Base-by-base conservation (phyloP, 2,329 filamentous ascomycete genomes). In the Coniella lustricola region DNA sequence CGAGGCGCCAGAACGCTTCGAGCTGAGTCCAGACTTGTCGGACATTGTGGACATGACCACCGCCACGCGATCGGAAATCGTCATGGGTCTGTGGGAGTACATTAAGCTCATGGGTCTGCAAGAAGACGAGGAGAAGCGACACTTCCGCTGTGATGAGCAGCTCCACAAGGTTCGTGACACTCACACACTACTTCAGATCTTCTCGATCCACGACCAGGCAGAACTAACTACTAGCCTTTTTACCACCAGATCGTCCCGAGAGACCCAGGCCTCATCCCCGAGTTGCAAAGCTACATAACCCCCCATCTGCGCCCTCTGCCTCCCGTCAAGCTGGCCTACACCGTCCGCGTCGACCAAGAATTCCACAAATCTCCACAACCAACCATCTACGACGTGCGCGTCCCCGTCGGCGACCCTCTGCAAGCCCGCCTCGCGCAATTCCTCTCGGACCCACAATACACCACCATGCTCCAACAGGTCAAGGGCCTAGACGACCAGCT, bases 61-160 rank as follows among this genome's bases (percentile, higher is more conserved):
- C 65, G 91, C 89, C 44, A 91, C 93, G 22, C 84, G 90, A 25
- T 85, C 89, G 34, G 90, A 93, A 54, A 85, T 90, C 7, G 82
- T 95, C 22, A 87, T 94, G 75, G 90, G 87, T 13, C 78, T 98
- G 29, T 98, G 90, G 89, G 90, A 96, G 63, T 98, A 98, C 60
- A 87, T 95, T 56, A 84, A 88, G 57, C 76, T 87, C 17, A 86
- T 87, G 73, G 83, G 84, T 16, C 72, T 98, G 40, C 89, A 95
- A 64, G 91, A 96, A 63, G 90, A 95, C 55, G 91, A 97, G 52
- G 93, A 98, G 64, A 93, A 93, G 71, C 81, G 93, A 53, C 86
- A 87, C 52, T 91, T 98, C 58, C 84, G 87, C 34, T 97, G 93
- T 62, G 91, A 98, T 62, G 85, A 90, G 37, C 76, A 84, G 40